These are phyloP conservation scores for Bjerkandera adusta DNA, from an alignment of 1,284 basidiomycete species.

Conservation along the genomic window DNA sequence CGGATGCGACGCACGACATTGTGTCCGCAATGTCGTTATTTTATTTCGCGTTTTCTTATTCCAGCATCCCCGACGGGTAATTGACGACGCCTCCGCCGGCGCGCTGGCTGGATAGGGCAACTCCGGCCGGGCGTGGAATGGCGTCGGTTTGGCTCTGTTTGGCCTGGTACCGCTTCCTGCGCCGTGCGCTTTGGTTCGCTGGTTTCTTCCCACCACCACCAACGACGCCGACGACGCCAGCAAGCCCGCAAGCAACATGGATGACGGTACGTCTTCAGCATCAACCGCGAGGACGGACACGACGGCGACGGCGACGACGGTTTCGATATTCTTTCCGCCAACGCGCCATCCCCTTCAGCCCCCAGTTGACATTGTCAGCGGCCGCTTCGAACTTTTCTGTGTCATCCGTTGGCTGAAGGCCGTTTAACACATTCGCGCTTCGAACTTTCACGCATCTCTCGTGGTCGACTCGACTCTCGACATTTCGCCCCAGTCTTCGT, in stretches of 20 bases:
- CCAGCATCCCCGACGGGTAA: not conserved
- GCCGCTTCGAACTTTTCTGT: constrained; percentile 13
- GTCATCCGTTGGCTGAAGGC: constrained; percentile 33
- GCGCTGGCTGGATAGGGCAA: not conserved
- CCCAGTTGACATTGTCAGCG: constrained; percentile 21
- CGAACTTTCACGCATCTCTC: constrained; percentile 10
- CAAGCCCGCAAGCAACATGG: constrained; percentile 40
- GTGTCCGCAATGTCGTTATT: not conserved
- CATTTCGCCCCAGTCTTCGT: constrained; percentile 19
- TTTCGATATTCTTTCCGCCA: constrained; percentile 15
- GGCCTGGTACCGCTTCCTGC: constrained; percentile 11
- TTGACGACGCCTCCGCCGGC: no score
- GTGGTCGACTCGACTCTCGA: constrained; percentile 22
- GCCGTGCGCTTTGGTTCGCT: constrained; percentile 13
- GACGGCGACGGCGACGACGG: constrained; percentile 22
- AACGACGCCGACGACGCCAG: constrained; percentile 12
- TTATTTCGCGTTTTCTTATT: not conserved
- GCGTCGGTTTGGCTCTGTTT: constrained; percentile 31
- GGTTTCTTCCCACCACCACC: constrained; percentile 19
- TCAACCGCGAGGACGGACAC: constrained; percentile 46
- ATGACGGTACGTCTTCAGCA: constrained; percentile 82
- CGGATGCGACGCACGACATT: no score
- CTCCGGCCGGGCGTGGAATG: constrained; percentile 3
- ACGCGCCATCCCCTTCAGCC: constrained; percentile 23
- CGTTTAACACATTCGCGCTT: constrained; percentile 16